A percentile compares a stretch with the other conserved stretches of the same genome.
phyloP scores from a whole-genome alignment of 768 basidiomycete genomes.

The Nidularia pulvinata region DNA sequence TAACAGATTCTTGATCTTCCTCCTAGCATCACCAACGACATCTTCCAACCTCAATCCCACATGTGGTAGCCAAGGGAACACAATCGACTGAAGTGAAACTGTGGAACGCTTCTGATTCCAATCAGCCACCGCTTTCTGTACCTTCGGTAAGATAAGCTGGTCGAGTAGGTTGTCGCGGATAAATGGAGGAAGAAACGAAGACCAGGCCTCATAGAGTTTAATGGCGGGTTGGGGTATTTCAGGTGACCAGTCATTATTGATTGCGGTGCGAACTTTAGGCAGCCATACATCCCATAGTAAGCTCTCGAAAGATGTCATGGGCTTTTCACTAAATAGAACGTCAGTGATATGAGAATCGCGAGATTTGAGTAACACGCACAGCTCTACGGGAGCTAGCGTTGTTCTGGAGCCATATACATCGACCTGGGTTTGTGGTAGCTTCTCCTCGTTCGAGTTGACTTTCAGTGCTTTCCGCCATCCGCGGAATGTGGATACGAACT shows the following conservation, averaged over 20 bases:
- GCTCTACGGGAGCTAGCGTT: conserved; percentile 22
- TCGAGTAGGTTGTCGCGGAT: conserved; percentile 95
- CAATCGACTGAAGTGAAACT: conserved; percentile 70
- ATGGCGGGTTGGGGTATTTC: conserved; percentile 73
- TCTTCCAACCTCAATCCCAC: conserved; percentile 83
- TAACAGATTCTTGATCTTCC: conserved; percentile 82
- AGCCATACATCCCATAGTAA: conserved; percentile 96
- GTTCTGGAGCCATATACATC: conserved; percentile 57
- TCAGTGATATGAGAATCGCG: conserved; percentile 1
- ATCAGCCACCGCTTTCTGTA: conserved; percentile 78
- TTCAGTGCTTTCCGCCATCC: conserved; percentile 71
- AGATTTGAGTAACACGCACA: conserved; percentile 27
- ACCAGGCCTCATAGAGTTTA: conserved; percentile 87
- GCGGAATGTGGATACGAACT: conserved; percentile 63
- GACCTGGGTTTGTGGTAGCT: conserved; percentile 40
- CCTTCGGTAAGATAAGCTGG: conserved; percentile 93
- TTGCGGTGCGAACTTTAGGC: conserved; percentile 87
- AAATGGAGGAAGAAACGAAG: conserved; percentile 84
- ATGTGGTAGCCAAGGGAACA: conserved; percentile 96
- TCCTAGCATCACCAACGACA: conserved; percentile 82
- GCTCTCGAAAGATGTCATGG: conserved; percentile 96
- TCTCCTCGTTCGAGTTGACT: conserved; percentile 46
- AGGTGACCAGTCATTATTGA: conserved; percentile 96
- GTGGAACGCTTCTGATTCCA: conserved; percentile 72
- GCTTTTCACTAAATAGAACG: conserved; percentile 39